Percentiles rank a stretch among this genome's conserved stretches.
Conservation (phyloP, 1,284 basidiomycete genomes). For the Sphagnurus paluster region DNA sequence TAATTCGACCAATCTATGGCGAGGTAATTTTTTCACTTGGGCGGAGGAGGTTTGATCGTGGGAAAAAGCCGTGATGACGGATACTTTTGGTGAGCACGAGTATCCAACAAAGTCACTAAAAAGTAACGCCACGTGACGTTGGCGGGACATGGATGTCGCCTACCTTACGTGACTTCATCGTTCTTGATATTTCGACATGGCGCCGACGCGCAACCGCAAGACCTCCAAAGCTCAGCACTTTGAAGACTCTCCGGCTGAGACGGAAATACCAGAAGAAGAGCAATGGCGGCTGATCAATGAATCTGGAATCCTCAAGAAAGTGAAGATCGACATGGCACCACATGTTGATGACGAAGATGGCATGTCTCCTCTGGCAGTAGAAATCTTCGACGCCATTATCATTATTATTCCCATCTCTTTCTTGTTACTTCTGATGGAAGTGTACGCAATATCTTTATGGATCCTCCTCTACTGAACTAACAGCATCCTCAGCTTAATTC, state of each 20-base stretch:
- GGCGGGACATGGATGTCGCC: no score
- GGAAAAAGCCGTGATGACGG: no score
- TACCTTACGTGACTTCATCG: background rate
- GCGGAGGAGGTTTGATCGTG: no score
- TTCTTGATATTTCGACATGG: background rate
- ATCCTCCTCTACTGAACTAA: slow-evolving; percentile 6
- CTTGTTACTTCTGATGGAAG: slow-evolving; percentile 73
- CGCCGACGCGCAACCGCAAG: slow-evolving; percentile 44
- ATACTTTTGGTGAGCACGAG: no score
- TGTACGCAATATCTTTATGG: slow-evolving; percentile 48
- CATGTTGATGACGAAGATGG: slow-evolving; percentile 34
- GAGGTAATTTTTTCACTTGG: no score
- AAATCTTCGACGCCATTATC: slow-evolving; percentile 62
- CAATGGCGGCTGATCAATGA: slow-evolving; percentile 75
- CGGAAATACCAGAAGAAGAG: slow-evolving; percentile 69
- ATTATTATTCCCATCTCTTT: slow-evolving; percentile 72
- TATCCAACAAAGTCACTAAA: no score
- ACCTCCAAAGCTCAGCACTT: slow-evolving; percentile 15
- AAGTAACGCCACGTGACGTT: no score
- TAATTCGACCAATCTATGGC: no score
- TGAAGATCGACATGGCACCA: slow-evolving; percentile 13
- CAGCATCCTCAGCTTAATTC: slow-evolving; percentile 49
- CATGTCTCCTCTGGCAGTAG: slow-evolving; percentile 53
- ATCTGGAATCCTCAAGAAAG: slow-evolving; percentile 59
- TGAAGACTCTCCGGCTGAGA: slow-evolving; percentile 15